Base-by-base conservation (phyloP, 2,329 filamentous ascomycete genomes). In the Aspergillus ibericus region DNA sequence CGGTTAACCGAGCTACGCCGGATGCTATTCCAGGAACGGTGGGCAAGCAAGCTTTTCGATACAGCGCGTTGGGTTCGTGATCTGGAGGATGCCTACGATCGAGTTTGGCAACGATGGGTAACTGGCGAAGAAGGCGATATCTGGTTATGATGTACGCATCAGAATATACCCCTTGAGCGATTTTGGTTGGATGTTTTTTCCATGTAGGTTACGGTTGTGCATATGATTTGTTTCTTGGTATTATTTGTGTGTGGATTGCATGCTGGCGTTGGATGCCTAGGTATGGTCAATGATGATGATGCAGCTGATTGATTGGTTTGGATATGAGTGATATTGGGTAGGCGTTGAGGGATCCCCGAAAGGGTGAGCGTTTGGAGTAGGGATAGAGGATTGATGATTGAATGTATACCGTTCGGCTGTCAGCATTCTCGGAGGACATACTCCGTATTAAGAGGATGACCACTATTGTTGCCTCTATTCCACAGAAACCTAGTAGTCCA, bases 31-130 rank as follows among this genome's bases (percentile, higher is more conserved):
- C 84, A 91, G 61, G 88, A 86, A 68, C 88, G 93, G 66, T 96
- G 92, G 90, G 85, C 81, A 27, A 96, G 92, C 74, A 90, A 89
- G 13, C 81, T 99, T 44, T 99, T 99, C 72, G 87, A 99, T 75
- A 99, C 95, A 5, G 85, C 82, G 66, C 84, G 95, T 66, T 99
- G 95, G 95, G 93, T 98, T 25, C 79, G 82, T 48, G 93, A 98
- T 76, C 78, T 99, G 18, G 95, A 99, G 78, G 83, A 85, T 61
- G 93, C 92, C 12, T 99, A 97, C 73, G 88, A 90, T 64, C 85
- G 90, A 72, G 92, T 93, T 16, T 99, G 95, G 95, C 82, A 83
- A 67, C 85, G 86, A 71, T 99, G 95, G 93, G 92, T 93, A 38
- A 82, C 80, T 40, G 93, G 92, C 12, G 85, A 92, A 75, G 88